Evolutionary conservation across 139 green algal species (phyloP).

Genomic region (Chlorella sp.): DNA sequence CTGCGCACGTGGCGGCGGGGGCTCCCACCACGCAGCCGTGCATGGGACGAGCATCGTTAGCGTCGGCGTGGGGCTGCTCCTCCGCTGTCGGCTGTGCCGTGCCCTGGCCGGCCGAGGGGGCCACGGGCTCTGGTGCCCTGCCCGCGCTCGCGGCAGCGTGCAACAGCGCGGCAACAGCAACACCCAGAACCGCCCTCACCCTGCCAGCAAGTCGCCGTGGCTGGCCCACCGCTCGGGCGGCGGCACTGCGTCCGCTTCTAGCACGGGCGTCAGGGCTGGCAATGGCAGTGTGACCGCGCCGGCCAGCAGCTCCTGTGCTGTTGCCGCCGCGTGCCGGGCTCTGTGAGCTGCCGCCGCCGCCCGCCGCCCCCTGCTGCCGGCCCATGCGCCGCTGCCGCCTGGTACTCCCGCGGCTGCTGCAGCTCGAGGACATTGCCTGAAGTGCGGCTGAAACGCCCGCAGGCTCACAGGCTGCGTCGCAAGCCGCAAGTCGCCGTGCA

Average conservation of each 20-base stretch:
- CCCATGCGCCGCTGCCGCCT: not conserved
- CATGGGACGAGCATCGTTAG: too few relatives aligned
- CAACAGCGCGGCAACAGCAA: not conserved
- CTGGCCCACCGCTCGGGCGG: conserved; percentile 15
- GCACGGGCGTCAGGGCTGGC: not conserved
- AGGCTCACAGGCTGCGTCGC: conserved; percentile 2
- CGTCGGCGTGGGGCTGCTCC: too few relatives aligned
- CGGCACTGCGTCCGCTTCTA: conserved; percentile 1
- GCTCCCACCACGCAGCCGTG: too few relatives aligned
- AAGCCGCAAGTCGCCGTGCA: not conserved
- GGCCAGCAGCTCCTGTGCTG: not conserved
- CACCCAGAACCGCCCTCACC: not conserved
- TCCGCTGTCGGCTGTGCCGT: too few relatives aligned
- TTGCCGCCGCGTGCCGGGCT: too few relatives aligned
- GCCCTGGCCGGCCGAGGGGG: too few relatives aligned
- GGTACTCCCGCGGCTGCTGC: not conserved
- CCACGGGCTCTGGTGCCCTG: too few relatives aligned
- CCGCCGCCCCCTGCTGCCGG: not conserved
- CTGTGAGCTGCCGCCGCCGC: not conserved
- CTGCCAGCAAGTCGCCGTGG: conserved; percentile 22
- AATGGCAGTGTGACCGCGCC: not conserved
- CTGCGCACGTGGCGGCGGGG: not conserved
- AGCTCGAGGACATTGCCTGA: not conserved
- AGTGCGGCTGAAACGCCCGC: not conserved
- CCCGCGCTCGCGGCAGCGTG: too few relatives aligned